Percentiles rank a stretch among this genome's conserved stretches.
phyloP scores from a whole-genome alignment of 1,284 basidiomycete species.

The Heterobasidion irregulare region DNA sequence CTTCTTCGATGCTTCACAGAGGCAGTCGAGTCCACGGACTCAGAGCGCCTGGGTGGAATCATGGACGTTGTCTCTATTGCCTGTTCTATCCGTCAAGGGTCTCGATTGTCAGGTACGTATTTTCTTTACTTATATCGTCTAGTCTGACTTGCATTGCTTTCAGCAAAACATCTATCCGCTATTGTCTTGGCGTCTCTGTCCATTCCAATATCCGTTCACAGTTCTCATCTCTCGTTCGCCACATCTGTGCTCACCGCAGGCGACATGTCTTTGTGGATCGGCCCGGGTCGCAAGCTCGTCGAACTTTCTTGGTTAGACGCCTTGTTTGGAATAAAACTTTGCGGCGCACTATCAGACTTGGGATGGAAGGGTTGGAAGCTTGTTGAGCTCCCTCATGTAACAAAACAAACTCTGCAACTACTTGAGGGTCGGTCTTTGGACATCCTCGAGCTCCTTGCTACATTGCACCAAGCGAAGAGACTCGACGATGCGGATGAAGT shows the following conservation, averaged over 20 bases:
- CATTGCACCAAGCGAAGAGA: conserved; percentile 35
- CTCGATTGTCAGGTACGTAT: conserved; percentile 46
- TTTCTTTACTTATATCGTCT: background rate
- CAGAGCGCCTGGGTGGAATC: conserved; percentile 15
- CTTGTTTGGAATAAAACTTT: conserved; percentile 42
- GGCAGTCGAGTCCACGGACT: conserved; percentile 9
- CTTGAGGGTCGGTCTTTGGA: conserved; percentile 31
- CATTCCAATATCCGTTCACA: conserved; percentile 29
- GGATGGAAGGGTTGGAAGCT: conserved; percentile 71
- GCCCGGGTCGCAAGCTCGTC: conserved; percentile 51
- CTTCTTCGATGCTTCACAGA: conserved; percentile 29
- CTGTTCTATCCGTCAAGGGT: conserved; percentile 57
- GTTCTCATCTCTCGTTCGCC: conserved; percentile 39
- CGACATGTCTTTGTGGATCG: conserved; percentile 59
- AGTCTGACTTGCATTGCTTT: background rate
- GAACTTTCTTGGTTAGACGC: conserved; percentile 32
- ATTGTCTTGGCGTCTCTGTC: conserved; percentile 34
- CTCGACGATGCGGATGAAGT: conserved; percentile 46
- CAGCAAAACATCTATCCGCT: conserved; percentile 40
- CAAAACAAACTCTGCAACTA: conserved; percentile 39
- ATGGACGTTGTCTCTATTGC: conserved; percentile 35
- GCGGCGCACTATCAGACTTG: conserved; percentile 50
- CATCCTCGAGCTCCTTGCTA: conserved; percentile 42
- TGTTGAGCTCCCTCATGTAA: conserved; percentile 47
- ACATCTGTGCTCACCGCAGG: conserved; percentile 46